A percentile compares a stretch with the other conserved stretches of the same genome.
These are phyloP conservation scores for Rhodotorula glutinis DNA, from an alignment of 1,284 basidiomycete species.

Conservation along the genomic window DNA sequence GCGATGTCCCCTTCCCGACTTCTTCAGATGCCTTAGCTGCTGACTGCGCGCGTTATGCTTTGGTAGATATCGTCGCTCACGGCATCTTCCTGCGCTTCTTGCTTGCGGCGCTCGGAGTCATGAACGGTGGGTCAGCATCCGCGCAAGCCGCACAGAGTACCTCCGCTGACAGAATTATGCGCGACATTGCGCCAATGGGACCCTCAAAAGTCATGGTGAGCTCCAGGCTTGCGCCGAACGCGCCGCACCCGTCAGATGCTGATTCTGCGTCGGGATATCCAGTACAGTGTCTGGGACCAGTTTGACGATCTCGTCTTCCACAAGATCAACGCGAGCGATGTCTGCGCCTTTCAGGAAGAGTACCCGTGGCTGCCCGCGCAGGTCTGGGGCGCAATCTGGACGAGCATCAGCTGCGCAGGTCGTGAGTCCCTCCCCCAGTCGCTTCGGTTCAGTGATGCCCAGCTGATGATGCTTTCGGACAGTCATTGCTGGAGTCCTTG, in stretches of 20 bases:
- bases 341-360: conserved; percentile 18
- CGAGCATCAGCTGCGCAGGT: conserved; percentile 11
- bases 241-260: not conserved
- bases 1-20: not conserved
- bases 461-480: too few species aligned
- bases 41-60: too few species aligned
- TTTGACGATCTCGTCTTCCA: conserved; percentile 31
- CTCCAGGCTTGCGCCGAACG: too few species aligned
- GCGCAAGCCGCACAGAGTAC: not conserved
- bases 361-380: conserved; percentile 34
- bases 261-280: not conserved
- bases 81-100: conserved; percentile 25
- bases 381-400: conserved; percentile 31
- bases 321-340: conserved; percentile 32
- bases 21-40: not conserved
- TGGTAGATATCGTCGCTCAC: conserved; percentile 28
- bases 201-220: conserved; percentile 17
- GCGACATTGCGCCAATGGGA: too few species aligned
- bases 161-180: not conserved
- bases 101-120: conserved; percentile 13
- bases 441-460: not conserved
- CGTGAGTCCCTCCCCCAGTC: conserved; percentile 7
- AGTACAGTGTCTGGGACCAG: conserved; percentile 30
- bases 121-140: conserved; percentile 13
- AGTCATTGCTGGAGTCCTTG: conserved; percentile 23